Base-by-base conservation (phyloP, 2,329 filamentous ascomycete species). In the Fusarium lateritium region DNA sequence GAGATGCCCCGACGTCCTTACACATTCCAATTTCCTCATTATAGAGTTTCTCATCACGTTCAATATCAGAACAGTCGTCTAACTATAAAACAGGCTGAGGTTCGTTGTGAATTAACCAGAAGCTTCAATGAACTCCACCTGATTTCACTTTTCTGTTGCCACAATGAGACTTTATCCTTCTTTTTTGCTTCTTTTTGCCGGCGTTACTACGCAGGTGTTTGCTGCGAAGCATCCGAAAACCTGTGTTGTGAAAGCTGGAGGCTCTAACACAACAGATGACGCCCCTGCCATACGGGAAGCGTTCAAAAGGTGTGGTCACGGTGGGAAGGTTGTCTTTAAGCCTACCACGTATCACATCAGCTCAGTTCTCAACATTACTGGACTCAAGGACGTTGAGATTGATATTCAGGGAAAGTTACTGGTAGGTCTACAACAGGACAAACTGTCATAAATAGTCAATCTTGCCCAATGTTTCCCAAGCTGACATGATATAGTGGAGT, bases 401-500 rank as follows among this genome's bases (percentile, higher is more conserved):
- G 49, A 54, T 33, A 22, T 51, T 11, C 19, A 42, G 9, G 33
- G 44, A 11, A 55, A 33, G 3, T 26, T 60, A 14, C 8, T 58
- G 5, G 39, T 60, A 33, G 3, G 28, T 31, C 10, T 13, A 31
- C 9, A 31, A 9, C 10, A 13, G 28, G 10, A 31, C 3, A 11
- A 13, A 31, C 4, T 11, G 5, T 31, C 28, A 31, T 5, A 4
- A 5, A 13, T 10, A 31, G 10, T 13, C 28, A 11, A 31, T 13
- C 28, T 13, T 31, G 28, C 28, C 9, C 11, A 31, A 31, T 33
- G 44, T 46, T 81, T 26, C 7, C 74, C 28, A 31, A 31, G 10
- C 28, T 31, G 10, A 31, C 28, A 31, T 11, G 28, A 10, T 2
- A 31, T 10, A 79, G 21, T 85, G 83, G 80, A 80, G 78, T 51